A percentile compares a stretch with the other conserved stretches of the same genome.
phyloP scores from a whole-genome alignment of 2,329 filamentous ascomycete genomes.

The Sodiomyces alkalinus region DNA sequence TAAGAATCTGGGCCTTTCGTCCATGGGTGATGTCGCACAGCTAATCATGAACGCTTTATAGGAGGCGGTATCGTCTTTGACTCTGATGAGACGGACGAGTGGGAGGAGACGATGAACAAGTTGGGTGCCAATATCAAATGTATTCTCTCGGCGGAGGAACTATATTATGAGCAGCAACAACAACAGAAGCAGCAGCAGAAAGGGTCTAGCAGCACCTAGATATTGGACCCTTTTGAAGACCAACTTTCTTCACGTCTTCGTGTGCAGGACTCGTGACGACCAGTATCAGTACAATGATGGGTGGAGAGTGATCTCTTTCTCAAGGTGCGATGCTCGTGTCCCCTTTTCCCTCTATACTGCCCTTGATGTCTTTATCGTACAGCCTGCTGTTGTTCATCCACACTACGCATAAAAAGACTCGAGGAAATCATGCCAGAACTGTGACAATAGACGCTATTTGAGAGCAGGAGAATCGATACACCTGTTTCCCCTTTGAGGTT shows the following conservation, averaged over 20 bases:
- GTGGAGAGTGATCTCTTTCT: background rate
- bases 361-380: no score
- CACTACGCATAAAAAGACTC: no score
- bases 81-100: conserved; percentile 81
- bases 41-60: conserved; percentile 10
- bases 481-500: no score
- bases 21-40: no score
- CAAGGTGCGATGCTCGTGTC: background rate
- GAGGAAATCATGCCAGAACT: no score
- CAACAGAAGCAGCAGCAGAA: conserved; percentile 6
- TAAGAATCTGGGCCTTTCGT: no score
- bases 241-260: background rate
- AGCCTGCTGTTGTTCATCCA: no score
- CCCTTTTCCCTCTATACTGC: no score
- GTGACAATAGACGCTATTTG: no score
- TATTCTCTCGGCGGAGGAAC: conserved; percentile 68
- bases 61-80: conserved; percentile 89
- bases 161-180: conserved; percentile 27
- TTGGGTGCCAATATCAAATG: conserved; percentile 78
- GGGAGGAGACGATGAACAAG: conserved; percentile 94
- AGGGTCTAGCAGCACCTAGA: no score
- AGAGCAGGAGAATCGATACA: no score
- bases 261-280: background rate
- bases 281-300: background rate
- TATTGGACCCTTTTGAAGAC: no score